Conservation (phyloP, 2,329 filamentous ascomycete species). For the Epichloe uncinata region DNA sequence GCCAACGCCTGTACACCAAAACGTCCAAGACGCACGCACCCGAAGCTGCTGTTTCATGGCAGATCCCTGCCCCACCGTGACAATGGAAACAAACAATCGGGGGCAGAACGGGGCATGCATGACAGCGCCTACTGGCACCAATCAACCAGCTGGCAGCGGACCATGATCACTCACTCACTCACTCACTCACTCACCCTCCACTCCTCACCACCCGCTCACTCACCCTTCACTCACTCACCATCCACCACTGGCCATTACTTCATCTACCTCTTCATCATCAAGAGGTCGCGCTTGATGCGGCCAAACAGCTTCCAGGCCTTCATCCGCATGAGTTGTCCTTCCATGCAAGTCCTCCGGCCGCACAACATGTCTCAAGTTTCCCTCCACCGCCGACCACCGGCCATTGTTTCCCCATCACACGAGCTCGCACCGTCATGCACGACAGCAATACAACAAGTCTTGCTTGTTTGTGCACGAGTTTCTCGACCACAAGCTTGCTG, state of each 20-base stretch:
- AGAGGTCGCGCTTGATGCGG: neutral
- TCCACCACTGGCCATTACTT: no score
- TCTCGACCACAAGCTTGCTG: neutral
- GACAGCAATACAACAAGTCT: neutral
- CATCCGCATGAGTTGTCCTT: neutral
- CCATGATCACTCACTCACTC: neutral
- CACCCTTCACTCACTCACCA: neutral
- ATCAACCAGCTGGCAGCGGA: neutral
- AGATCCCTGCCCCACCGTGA: neutral
- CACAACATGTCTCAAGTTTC: neutral
- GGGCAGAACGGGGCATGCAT: neutral
- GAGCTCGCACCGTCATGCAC: neutral
- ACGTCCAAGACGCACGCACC: conserved; percentile 2
- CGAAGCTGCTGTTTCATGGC: conserved; percentile 2
- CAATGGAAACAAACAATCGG: neutral
- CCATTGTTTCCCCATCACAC: neutral
- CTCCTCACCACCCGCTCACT: no score
- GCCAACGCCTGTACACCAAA: neutral
- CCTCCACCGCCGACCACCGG: neutral
- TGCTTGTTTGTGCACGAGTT: neutral
- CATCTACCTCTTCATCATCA: no score
- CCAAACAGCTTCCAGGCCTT: neutral
- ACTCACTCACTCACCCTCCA: neutral
- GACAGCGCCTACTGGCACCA: neutral
- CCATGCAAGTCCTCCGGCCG: no score